Evolutionary conservation across 1,284 basidiomycete species (phyloP).

Genomic region (Ustilago vetiveriae): DNA sequence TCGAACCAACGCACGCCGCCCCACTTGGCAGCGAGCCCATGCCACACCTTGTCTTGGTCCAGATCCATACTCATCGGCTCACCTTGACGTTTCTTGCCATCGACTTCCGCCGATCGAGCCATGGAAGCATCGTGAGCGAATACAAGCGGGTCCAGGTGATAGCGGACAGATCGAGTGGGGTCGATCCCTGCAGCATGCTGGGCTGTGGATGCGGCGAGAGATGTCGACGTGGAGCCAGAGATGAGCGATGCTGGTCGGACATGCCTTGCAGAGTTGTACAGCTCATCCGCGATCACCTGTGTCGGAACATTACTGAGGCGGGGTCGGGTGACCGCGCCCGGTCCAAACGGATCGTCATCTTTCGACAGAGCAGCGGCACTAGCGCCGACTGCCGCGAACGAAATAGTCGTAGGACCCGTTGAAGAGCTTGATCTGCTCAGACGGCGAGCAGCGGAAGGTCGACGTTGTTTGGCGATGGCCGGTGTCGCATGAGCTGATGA

Average conservation of each 20-base stretch:
- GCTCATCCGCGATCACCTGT: constrained; percentile 30
- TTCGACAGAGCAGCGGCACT: not conserved
- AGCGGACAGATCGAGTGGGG: constrained; percentile 22
- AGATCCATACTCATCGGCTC: constrained; percentile 6
- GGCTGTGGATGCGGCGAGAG: constrained; percentile 18
- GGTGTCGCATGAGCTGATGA: constrained; percentile 13
- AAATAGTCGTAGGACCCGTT: constrained; percentile 36
- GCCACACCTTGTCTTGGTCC: constrained; percentile 4
- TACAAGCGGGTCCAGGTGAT: constrained; percentile 21
- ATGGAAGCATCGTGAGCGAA: not conserved
- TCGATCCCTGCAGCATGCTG: constrained; percentile 18
- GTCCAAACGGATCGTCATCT: constrained; percentile 46
- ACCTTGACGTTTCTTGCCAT: not conserved
- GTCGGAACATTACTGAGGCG: constrained; percentile 36
- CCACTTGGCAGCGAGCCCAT: constrained; percentile 10
- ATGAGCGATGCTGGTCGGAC: constrained; percentile 24
- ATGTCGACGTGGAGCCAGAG: constrained; percentile 29
- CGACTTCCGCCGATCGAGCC: not conserved
- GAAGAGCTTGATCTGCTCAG: constrained; percentile 43
- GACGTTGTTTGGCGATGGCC: constrained; percentile 20
- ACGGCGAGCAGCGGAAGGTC: constrained; percentile 35
- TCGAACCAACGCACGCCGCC: constrained; percentile 47
- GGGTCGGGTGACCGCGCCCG: constrained; percentile 43
- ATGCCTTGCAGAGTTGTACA: constrained; percentile 24
- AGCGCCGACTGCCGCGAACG: constrained; percentile 28